Evolutionary conservation across 139 green algal species (phyloP).

Genomic region (Desmodesmus armatus): DNA sequence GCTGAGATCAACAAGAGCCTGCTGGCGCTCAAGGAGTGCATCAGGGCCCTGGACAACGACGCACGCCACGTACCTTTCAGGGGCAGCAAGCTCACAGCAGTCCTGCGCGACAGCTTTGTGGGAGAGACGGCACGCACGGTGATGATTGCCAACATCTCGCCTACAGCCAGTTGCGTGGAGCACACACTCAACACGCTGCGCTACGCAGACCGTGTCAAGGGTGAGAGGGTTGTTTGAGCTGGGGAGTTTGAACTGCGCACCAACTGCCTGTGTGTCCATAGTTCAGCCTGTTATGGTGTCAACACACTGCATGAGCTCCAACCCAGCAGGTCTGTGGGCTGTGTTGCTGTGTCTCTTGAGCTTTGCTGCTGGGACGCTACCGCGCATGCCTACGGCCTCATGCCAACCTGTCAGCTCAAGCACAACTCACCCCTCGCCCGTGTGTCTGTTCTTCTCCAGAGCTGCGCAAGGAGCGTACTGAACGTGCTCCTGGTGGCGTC

Average conservation of each 20-base stretch:
- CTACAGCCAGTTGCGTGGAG: conserved; percentile 87
- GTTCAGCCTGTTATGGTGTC: too few relatives aligned
- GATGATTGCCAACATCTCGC: conserved; percentile 99
- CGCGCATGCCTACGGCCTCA: too few relatives aligned
- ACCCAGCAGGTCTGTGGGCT: too few relatives aligned
- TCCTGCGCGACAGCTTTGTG: conserved; percentile 84
- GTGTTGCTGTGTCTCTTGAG: too few relatives aligned
- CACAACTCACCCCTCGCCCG: neutral
- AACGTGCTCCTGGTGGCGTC: conserved; percentile 70
- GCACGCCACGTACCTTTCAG: conserved; percentile 96
- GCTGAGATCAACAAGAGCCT: conserved; percentile 99
- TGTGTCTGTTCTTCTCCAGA: conserved; percentile 53
- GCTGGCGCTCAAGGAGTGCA: conserved; percentile 96
- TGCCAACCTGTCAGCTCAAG: neutral
- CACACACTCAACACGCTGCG: conserved; percentile 99
- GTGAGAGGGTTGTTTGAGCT: conserved; percentile 47
- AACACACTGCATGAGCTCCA: too few relatives aligned
- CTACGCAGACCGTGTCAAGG: conserved; percentile 98
- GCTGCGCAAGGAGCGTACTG: conserved; percentile 78
- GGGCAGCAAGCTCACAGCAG: conserved; percentile 45
- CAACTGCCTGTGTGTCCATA: too few relatives aligned
- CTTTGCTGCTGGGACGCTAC: too few relatives aligned
- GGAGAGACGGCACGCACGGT: conserved; percentile 90
- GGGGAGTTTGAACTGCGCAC: neutral
- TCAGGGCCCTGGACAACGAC: conserved; percentile 92